Base-by-base conservation (phyloP, 2,329 filamentous ascomycete species). In the Aspergillus clavatus region DNA sequence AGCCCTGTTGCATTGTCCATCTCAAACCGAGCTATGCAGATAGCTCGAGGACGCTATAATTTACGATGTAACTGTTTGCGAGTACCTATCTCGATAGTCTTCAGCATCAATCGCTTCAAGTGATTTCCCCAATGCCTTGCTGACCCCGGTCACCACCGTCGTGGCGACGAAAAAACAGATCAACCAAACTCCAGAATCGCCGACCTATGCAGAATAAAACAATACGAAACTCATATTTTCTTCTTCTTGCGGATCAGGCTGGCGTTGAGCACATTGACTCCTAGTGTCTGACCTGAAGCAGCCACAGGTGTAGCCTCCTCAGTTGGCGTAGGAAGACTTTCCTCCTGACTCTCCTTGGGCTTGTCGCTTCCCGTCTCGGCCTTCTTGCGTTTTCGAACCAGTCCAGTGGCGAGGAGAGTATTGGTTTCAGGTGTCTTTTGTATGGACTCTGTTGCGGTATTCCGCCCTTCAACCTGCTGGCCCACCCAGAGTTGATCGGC, bases 211-310 rank as follows among this genome's bases (percentile, higher is more conserved):
- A 43, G 14, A 40, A 19, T 18, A 19, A 19, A 14, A n/a, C 19
- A 18, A 40, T 19, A 18, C n/a, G 23, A 35, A 43, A 21, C 42
- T 46, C 23, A 67, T 23, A 56, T 59, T 55, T 70, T 71, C 48
- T 70, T 70, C 49, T 69, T 71, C 50, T 71, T 71, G 38, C 66
- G 53, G 28, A 71, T 57, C 46, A 70, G 47, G 27, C 51, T 64
- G 10, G 62, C 60, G 47, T 62, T 61, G n/a, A 71, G 60, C 36
- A 70, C 53, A 54, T 70, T 71, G 37, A 70, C 61, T 6, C 50
- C 54, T 5, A 55, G 41, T 14, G 49, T 24, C 28, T 51, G 52
- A 12, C 29, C 35, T 2, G 50, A 21, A 23, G 42, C 31, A 41
- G 51, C 40, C 3, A 44, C 18, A 40, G 24, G 16, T 21, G 45